These are phyloP conservation scores for Colletotrichum endophyticum DNA, from an alignment of 2,329 filamentous ascomycete genomes.

Conservation along the genomic window DNA sequence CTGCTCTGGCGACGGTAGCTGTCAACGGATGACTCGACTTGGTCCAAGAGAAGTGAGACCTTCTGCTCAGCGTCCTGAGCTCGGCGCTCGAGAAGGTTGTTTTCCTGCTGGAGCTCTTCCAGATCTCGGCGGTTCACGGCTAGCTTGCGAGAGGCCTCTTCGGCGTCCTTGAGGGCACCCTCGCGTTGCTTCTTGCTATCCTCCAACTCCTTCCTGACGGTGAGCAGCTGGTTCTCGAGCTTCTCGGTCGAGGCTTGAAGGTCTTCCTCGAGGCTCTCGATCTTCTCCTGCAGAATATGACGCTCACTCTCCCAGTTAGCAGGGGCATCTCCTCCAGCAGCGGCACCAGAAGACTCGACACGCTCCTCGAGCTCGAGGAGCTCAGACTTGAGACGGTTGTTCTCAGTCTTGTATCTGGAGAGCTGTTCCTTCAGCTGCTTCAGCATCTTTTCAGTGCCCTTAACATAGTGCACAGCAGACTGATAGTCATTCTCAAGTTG, in stretches of 20 bases:
- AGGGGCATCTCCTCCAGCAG: slow-evolving; percentile 41
- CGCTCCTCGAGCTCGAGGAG: slow-evolving; percentile 71
- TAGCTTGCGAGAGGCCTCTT: slow-evolving; percentile 63
- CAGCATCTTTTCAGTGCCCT: slow-evolving; percentile 98
- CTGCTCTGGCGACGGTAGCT: slow-evolving; percentile 86
- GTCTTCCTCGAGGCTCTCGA: slow-evolving; percentile 72
- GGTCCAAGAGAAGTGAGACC: slow-evolving; percentile 89
- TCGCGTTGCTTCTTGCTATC: slow-evolving; percentile 73
- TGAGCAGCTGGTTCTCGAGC: slow-evolving; percentile 74
- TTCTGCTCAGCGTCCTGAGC: slow-evolving; percentile 91
- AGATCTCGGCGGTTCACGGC: slow-evolving; percentile 68
- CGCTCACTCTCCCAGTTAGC: slow-evolving; percentile 80
- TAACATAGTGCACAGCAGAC: slow-evolving; percentile 96
- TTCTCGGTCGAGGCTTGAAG: slow-evolving; percentile 68
- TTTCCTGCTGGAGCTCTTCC: slow-evolving; percentile 83
- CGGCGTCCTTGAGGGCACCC: slow-evolving; percentile 59
- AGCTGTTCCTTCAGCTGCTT: slow-evolving; percentile 98
- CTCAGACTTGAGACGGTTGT: slow-evolving; percentile 81
- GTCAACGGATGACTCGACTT: slow-evolving; percentile 92
- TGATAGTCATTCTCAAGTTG: slow-evolving; percentile 98
- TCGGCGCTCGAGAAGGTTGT: slow-evolving; percentile 78
- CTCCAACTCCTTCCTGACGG: slow-evolving; percentile 73
- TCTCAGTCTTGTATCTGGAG: slow-evolving; percentile 88
- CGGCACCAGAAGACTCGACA: slow-evolving; percentile 38
- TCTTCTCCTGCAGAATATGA: slow-evolving; percentile 67